Percentiles rank a stretch among this genome's conserved stretches.
Evolutionary conservation across 2,329 filamentous ascomycete species (phyloP).

Genomic region (Aureobasidium sp.): DNA sequence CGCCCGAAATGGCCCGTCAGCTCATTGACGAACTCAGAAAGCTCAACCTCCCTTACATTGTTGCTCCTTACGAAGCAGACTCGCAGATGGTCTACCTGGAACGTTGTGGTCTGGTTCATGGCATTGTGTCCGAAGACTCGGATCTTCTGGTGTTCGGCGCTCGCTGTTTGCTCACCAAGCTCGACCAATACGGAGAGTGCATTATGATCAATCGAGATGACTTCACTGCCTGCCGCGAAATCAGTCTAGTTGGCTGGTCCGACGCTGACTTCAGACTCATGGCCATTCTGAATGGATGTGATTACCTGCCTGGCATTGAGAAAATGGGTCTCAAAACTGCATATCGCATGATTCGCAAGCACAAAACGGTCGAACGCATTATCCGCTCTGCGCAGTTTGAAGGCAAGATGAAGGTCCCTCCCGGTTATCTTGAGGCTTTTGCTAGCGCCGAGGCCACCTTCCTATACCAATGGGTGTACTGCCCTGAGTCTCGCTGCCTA

Average conservation of each 20-base stretch:
- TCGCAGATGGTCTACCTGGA: conserved; percentile 95
- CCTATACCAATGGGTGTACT: conserved; percentile 89
- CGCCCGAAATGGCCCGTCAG: conserved; percentile 86
- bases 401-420: conserved; percentile 72
- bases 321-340: conserved; percentile 90
- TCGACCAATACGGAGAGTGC: conserved; percentile 89
- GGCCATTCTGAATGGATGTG: conserved; percentile 94
- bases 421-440: conserved; percentile 74
- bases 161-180: conserved; percentile 81
- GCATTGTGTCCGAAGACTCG: conserved; percentile 92
- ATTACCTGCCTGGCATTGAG: conserved; percentile 81
- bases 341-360: conserved; percentile 79
- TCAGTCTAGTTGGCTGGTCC: conserved; percentile 86
- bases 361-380: conserved; percentile 78
- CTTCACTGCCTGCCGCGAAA: conserved; percentile 80
- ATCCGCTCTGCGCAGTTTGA: conserved; percentile 82
- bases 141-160: conserved; percentile 94
- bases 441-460: conserved; percentile 87
- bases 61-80: conserved; percentile 95
- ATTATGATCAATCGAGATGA: conserved; percentile 84
- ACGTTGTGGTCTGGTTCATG: conserved; percentile 71
- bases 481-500: conserved; percentile 61
- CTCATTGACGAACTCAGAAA: conserved; percentile 88
- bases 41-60: conserved; percentile 73
- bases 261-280: conserved; percentile 87